These are phyloP conservation scores for cucumber (Cucumis sativus) DNA, from an alignment of 306 rosid genomes.

Conservation along the genomic window Cucumber_9930_V3 NC_026658.2:4528501-4529000, in stretches of 20 bases:
- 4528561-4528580: background rate
- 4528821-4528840: background rate
- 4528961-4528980: no score
- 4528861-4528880: background rate
- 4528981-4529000: background rate
- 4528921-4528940: background rate
- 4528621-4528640: background rate
- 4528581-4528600: background rate
- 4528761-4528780: background rate
- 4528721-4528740: background rate
- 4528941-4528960: background rate
- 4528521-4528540: background rate
- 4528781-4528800: background rate
- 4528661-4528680: background rate
- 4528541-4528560: background rate
- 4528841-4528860: background rate
- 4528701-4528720: background rate
- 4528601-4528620: background rate
- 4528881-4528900: background rate
- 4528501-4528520: background rate
- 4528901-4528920: background rate
- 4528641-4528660: background rate
- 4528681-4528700: background rate
- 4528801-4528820: background rate
- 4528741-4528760: background rate